phyloP scores from a whole-genome alignment of 305 asterid species.

The Fraxinus angustifolia region DNA sequence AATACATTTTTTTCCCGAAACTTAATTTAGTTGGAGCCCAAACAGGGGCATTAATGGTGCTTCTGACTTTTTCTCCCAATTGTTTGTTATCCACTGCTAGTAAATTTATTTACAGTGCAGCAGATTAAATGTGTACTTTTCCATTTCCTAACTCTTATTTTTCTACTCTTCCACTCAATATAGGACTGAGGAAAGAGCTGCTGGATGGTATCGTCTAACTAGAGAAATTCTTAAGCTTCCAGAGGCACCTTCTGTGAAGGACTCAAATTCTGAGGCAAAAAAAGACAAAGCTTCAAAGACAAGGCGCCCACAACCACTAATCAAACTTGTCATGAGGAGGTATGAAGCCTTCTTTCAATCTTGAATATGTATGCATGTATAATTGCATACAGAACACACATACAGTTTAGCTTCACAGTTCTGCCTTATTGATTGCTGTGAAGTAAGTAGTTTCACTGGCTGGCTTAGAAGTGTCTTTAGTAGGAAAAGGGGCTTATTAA shows the following conservation, averaged over 20 bases:
- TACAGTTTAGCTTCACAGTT: not conserved
- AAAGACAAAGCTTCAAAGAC: conserved; percentile 80
- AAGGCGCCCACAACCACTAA: conserved; percentile 93
- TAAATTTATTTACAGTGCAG: not conserved
- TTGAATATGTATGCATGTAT: conserved; percentile 8
- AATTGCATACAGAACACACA: not conserved
- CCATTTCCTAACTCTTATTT: conserved; percentile 8
- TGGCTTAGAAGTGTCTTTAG: not conserved
- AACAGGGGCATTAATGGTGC: not conserved
- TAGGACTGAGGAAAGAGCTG: conserved; percentile 98
- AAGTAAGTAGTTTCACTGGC: conserved; percentile 3
- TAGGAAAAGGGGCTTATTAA: not conserved
- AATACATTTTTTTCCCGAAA: not conserved
- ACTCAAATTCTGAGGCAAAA: conserved; percentile 58
- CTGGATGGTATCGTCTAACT: conserved; percentile 93
- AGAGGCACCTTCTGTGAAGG: conserved; percentile 76
- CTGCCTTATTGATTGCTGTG: not conserved
- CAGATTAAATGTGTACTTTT: conserved; percentile 1
- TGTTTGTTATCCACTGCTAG: conserved; percentile 9
- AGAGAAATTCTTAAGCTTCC: conserved; percentile 95
- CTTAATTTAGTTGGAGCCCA: not conserved
- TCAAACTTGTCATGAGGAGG: conserved; percentile 99
- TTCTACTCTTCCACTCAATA: conserved; percentile 14
- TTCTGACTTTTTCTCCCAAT: not conserved
- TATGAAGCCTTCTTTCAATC: conserved; percentile 29